Evolutionary conservation across 164 flowering plant genomes (phyloP).

Genomic region (Brasenia schreberi): DNA sequence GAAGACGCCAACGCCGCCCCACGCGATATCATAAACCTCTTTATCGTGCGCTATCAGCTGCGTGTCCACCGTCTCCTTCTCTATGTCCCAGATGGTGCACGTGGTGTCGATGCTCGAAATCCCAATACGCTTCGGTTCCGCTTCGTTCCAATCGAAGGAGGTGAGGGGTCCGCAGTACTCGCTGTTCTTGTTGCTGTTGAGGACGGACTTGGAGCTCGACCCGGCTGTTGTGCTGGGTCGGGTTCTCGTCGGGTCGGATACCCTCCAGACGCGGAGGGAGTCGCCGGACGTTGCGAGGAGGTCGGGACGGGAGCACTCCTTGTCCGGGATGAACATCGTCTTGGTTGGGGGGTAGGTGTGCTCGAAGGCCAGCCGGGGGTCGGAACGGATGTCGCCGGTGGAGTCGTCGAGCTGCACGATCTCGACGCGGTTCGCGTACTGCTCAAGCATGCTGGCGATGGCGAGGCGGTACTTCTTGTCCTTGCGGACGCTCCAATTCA

Average conservation of each 20-base stretch:
- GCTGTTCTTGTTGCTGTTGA: conserved; percentile 56
- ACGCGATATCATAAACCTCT: neutral
- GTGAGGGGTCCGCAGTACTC: conserved; percentile 69
- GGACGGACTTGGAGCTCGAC: conserved; percentile 34
- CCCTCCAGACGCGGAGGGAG: conserved; percentile 56
- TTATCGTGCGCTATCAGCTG: neutral
- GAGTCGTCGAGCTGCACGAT: conserved; percentile 80
- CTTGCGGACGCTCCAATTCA: conserved; percentile 93
- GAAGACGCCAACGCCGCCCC: neutral
- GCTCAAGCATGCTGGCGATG: conserved; percentile 71
- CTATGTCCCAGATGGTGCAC: neutral
- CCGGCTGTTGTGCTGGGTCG: conserved; percentile 8
- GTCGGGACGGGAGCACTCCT: conserved; percentile 64
- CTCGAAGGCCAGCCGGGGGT: conserved; percentile 62
- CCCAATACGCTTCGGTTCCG: conserved; percentile 68
- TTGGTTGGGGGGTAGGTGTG: conserved; percentile 93
- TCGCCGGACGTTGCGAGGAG: conserved; percentile 81
- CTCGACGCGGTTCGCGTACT: conserved; percentile 58
- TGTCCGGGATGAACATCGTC: conserved; percentile 73
- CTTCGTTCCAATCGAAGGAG: conserved; percentile 90
- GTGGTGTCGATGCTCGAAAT: conserved; percentile 89
- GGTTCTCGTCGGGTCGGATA: conserved; percentile 15
- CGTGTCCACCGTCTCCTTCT: conserved; percentile 4
- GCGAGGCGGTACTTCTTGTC: conserved; percentile 91
- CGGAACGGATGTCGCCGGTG: conserved; percentile 60